phyloP scores from a whole-genome alignment of 1,139 yeast genomes.

The Suhomyces kunorum region DNA sequence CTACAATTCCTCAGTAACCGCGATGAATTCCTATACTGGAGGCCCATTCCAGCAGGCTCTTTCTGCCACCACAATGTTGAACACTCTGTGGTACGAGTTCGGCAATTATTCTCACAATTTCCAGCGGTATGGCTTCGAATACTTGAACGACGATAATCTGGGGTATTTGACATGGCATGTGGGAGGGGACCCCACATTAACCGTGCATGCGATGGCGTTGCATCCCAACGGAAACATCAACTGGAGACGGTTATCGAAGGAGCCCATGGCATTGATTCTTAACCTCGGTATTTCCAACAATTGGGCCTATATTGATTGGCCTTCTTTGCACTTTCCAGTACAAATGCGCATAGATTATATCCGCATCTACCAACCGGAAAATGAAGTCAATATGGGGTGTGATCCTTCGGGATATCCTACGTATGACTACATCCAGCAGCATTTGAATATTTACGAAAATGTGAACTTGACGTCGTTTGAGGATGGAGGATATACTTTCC shows the following conservation, averaged over 20 bases:
- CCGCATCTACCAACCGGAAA: slow-evolving; percentile 29
- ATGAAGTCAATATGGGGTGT: slow-evolving; percentile 26
- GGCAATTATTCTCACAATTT: slow-evolving; percentile 23
- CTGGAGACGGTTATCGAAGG: slow-evolving; percentile 28
- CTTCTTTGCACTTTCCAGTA: slow-evolving; percentile 27
- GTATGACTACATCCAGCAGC: slow-evolving; percentile 25
- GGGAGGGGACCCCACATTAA: slow-evolving; percentile 28
- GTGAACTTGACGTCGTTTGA: slow-evolving; percentile 26
- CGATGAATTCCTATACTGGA: slow-evolving; percentile 33
- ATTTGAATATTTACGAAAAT: slow-evolving; percentile 25
- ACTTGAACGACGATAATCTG: slow-evolving; percentile 24
- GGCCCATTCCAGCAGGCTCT: slow-evolving; percentile 34
- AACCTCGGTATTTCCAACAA: slow-evolving; percentile 32
- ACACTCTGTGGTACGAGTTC: slow-evolving; percentile 27
- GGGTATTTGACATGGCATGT: slow-evolving; percentile 33
- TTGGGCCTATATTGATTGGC: slow-evolving; percentile 37
- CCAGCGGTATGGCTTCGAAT: slow-evolving; percentile 30
- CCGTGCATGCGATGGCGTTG: slow-evolving; percentile 26
- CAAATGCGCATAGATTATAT: slow-evolving; percentile 27
- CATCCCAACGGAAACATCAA: slow-evolving; percentile 33
- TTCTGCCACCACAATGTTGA: slow-evolving; percentile 29
- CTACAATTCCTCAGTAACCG: slow-evolving; percentile 23
- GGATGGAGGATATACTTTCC: slow-evolving; percentile 27
- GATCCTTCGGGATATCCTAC: slow-evolving; percentile 31
- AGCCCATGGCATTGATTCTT: slow-evolving; percentile 31